Base-by-base conservation (phyloP, 1,284 basidiomycete species). In the Fomitopsis pinicola region DNA sequence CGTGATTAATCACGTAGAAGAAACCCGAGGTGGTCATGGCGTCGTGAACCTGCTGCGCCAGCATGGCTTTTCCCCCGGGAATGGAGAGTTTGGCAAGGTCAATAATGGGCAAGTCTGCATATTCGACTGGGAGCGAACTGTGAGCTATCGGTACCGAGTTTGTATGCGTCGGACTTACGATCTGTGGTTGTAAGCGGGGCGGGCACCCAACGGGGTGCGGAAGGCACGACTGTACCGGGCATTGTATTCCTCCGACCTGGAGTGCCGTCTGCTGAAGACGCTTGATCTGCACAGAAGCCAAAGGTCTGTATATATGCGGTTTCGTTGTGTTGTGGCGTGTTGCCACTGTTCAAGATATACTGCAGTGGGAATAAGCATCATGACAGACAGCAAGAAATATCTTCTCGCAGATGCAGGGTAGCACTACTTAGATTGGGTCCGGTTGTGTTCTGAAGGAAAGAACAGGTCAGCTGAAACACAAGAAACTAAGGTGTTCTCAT, bases 81-180 rank as follows among this genome's bases (percentile, higher is more conserved):
- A 77, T 85, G 14, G 69, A 66, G 35, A 78, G 76, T 60, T 81
- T 80, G 38, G 84, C 76, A 14, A 91, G 72, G 68, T 91, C 89
- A 60, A 92, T 81, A 59, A 83, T 78, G 15, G 85, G 79, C 22
- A 91, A 78, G 55, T 89, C 82, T 0, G 86, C 89, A 76, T 85
- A 89, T 55, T 88, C 82, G 72, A 88, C 87, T 88, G 53, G 22
- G 22, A 42, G 14, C 1, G 26, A 17, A 33, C 5, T 30, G 38
- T 15, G 38, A 42, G 45, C 19, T 6, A 17, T 26, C 28, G 14
- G 38, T 33, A 19, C 28, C 0, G 7, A 17, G n/a, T 5, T 14
- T 40, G 10, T 33, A 17, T 7, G 33, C 8, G 30, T 8, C 8
- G 30, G 30, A 55, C 62, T 36, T n/a, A 63, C 62, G 30, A 8